Evolutionary conservation across 306 rosid genomes (phyloP), one percentile per base, ranked within the genome.

Genomic region (Prunus mongolica): DNA sequence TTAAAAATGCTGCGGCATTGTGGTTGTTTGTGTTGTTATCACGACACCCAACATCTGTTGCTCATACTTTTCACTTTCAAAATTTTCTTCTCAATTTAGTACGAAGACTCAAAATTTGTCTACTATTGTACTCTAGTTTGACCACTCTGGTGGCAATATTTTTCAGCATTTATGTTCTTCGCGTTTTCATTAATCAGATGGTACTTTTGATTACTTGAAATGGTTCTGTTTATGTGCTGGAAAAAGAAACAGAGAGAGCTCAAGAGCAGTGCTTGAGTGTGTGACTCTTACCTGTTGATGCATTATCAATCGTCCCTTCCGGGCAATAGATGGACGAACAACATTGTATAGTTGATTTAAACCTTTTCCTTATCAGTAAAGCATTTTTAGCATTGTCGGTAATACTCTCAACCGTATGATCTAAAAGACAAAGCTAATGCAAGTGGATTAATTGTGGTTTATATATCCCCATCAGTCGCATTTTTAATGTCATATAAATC

Each of bases 1-100:
- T 79, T 92, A 78, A 86, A 65, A 67, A 79, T 15, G 22, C 71
- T 65, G 56, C 68, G 34, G 62, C 11, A 19, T 25, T 11, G 72
- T 54, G 75, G 51, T 81, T 65, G 15, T 32, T 78, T 70, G 63
- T 70, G 62, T 41, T 81, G 57, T 76, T 69, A 55, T n/a, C 70
- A 6, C 64, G 44, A 67, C 73, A 62, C 85, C 74, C 2, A 30
- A 63, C 32, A 34, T 22, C 76, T 25, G 77, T 54, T 61, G 34
- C 78, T 72, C 51, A 76, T 60, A 75, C 72, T 68, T 57, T 74
- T 24, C 65, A 65, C 72, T 20, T 27, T 38, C 74, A 74, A 54
- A 68, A 68, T 65, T 78, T 58, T 34, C 67, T 44, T 80, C 68
- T 68, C 62, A 46, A 73, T 76, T 67, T 66, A 41, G 67, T 79